Evolutionary conservation across 1,284 basidiomycete species (phyloP).

Genomic region (Trametes sp.): DNA sequence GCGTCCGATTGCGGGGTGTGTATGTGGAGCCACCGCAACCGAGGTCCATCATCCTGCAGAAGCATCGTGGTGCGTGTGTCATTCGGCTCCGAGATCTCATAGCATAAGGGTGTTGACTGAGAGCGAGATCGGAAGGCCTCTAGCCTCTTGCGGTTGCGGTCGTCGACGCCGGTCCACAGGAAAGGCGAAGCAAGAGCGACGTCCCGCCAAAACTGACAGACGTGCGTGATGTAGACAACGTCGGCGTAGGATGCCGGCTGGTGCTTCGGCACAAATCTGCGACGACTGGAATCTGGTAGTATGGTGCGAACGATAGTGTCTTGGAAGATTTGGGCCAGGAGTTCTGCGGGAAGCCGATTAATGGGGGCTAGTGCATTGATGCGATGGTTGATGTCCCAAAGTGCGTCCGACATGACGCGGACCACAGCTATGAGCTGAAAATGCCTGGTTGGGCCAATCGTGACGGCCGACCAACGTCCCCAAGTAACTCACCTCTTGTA

Average conservation of each 20-base stretch:
- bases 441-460: no score
- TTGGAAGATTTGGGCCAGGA: not conserved
- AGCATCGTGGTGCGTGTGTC: no score
- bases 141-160: not conserved
- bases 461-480: no score
- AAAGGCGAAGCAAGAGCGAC: not conserved
- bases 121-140: not conserved
- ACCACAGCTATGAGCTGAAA: not conserved
- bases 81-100: no score
- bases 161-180: not conserved
- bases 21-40: not conserved
- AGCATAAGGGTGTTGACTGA: not conserved
- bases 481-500: no score
- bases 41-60: no score
- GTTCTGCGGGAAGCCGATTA: not conserved
- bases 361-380: not conserved
- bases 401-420: not conserved
- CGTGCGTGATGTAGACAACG: not conserved
- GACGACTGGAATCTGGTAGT: no score
- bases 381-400: not conserved
- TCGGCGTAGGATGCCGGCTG: not conserved
- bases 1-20: no score
- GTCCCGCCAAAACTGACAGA: not conserved
- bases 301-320: not conserved
- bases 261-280: no score